Base-by-base conservation (phyloP, 1,139 yeast genomes). In the Trichomonascaceae sp. region DNA sequence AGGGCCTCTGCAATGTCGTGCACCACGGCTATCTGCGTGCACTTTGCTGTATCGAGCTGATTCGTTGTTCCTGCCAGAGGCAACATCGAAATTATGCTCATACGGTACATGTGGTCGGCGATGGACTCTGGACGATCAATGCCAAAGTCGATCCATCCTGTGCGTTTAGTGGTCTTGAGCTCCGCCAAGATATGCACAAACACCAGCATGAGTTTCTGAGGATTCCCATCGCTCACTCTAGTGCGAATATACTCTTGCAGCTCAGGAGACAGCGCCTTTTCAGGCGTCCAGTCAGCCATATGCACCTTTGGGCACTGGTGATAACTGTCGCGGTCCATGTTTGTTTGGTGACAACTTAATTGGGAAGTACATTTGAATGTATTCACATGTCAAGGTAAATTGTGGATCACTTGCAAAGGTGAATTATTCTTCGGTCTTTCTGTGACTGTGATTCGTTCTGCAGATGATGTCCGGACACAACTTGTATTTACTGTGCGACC, bases 21-120 rank as follows among this genome's bases (percentile, higher is more conserved):
- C 28, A 85, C 76, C 30, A 85, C 62, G 1, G 97, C 85, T 35
- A 89, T 85, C 56, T 81, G 78, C 35, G 76, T 79, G 64, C 97
- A 85, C 45, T 71, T 60, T 28, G 57, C 58, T n/a, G 60, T 52
- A 43, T 70, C 62, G 5, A 69, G 57, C 11, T 59, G 56, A 34
- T 74, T 58, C 45, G 80, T 77, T 28, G 81, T 67, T n/a, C n/a
- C n/a, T n/a, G n/a, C n/a, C n/a, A n/a, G n/a, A n/a, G n/a, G n/a
- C 25, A 82, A 58, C 79, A 87, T 71, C 16, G 93, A 66, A 35
- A 87, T 74, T 29, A 87, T 65, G 4, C 87, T 75, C 97, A 92
- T 89, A 41, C 99, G 69, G 54, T 89, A 89, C 97, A 89, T 89
- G 56, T 89, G 99, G 56, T 89, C 98, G 13, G 87, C 69, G 37